A percentile compares a stretch with the other conserved stretches of the same genome.
Evolutionary conservation across 2,329 filamentous ascomycete species (phyloP).

Genomic region (Sarocladiaceae sp.): DNA sequence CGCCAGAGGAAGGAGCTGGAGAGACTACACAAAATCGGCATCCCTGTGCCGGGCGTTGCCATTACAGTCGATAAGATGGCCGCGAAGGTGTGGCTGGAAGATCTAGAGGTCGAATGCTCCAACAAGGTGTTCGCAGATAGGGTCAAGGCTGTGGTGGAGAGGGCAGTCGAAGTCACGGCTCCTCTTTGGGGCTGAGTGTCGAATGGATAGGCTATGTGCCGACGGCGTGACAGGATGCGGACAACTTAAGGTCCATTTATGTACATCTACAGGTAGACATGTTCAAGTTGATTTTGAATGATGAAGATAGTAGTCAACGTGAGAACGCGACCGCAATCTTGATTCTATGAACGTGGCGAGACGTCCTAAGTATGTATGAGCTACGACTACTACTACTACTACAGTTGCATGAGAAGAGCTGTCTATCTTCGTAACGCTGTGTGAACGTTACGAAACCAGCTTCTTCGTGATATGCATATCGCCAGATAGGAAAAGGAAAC

Average conservation of each 20-base stretch:
- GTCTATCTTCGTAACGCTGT: too few relatives aligned
- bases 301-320: background rate
- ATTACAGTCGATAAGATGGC: conserved; percentile 75
- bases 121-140: conserved; percentile 77
- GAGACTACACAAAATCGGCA: conserved; percentile 75
- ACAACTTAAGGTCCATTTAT: too few relatives aligned
- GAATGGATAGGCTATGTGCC: background rate
- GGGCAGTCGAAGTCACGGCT: conserved; percentile 81
- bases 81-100: conserved; percentile 88
- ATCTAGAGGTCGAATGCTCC: conserved; percentile 81
- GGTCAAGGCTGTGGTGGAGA: conserved; percentile 83
- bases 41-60: conserved; percentile 83
- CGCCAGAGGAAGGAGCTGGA: conserved; percentile 68
- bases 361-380: background rate
- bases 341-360: background rate
- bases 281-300: too few relatives aligned
- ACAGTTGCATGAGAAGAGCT: too few relatives aligned
- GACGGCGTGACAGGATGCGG: too few relatives aligned
- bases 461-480: background rate
- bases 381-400: conserved; percentile 5
- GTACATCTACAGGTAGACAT: too few relatives aligned
- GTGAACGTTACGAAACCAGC: too few relatives aligned
- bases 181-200: conserved; percentile 60
- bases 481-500: background rate
- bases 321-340: background rate